A percentile compares a stretch with the other conserved stretches of the same genome.
Conservation (phyloP, 2,329 filamentous ascomycete genomes). For the Capronia coronata region DNA sequence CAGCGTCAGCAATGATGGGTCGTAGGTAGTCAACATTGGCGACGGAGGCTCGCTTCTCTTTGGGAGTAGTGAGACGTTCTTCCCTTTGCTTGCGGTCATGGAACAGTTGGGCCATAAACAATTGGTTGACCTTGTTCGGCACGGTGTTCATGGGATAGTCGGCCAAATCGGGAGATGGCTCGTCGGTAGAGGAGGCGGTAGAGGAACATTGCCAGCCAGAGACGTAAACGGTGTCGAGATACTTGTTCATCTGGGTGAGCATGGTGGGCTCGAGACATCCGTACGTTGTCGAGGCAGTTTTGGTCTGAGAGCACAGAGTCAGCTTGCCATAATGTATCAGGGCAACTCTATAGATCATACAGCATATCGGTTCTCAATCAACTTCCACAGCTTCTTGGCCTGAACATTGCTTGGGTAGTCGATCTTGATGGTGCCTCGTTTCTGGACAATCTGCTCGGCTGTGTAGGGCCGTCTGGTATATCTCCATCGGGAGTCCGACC, state of each 20-base stretch:
- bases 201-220: slow-evolving; percentile 98
- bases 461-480: slow-evolving; percentile 89
- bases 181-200: slow-evolving; percentile 87
- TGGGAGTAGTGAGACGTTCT: slow-evolving; percentile 74
- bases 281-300: slow-evolving; percentile 87
- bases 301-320: slow-evolving; percentile 50
- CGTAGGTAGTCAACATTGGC: slow-evolving; percentile 88
- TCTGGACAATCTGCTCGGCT: slow-evolving; percentile 92
- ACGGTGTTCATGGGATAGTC: slow-evolving; percentile 98
- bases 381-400: slow-evolving; percentile 91
- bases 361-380: slow-evolving; percentile 78
- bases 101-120: slow-evolving; percentile 98
- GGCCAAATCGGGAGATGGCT: slow-evolving; percentile 94
- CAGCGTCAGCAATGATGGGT: slow-evolving; percentile 92
- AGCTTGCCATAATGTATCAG: neutral
- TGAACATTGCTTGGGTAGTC: slow-evolving; percentile 84
- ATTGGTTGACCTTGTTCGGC: slow-evolving; percentile 93
- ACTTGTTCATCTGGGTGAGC: slow-evolving; percentile 99
- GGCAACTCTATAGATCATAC: slow-evolving; percentile 43
- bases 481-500: slow-evolving; percentile 84
- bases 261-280: slow-evolving; percentile 96
- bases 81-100: slow-evolving; percentile 98
- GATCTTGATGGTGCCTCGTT: slow-evolving; percentile 84
- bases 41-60: slow-evolving; percentile 63
- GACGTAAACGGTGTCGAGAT: slow-evolving; percentile 96